These are phyloP conservation scores for Candida sanyaensis DNA, from an alignment of 1,139 yeast genomes.

Conservation along the genomic window DNA sequence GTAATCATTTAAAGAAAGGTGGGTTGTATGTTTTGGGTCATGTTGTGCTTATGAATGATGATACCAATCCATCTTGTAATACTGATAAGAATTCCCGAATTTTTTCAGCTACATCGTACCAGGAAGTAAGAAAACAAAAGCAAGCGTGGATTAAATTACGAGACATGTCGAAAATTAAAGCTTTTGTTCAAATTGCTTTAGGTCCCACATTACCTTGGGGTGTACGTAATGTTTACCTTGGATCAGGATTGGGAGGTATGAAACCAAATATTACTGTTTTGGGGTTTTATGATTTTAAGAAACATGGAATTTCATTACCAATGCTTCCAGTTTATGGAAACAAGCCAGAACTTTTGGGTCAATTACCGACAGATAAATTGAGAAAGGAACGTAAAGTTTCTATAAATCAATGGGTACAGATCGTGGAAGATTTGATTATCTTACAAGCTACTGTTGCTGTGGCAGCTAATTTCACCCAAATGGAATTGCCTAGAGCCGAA, in stretches of 20 bases:
- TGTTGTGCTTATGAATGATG: constrained; percentile 68
- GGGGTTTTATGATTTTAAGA: constrained; percentile 74
- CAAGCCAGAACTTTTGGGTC: constrained; percentile 17
- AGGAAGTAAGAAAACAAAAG: constrained; percentile 70
- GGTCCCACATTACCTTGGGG: constrained; percentile 95
- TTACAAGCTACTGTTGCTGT: constrained; percentile 92
- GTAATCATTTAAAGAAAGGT: constrained; percentile 93
- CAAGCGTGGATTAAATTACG: constrained; percentile 83
- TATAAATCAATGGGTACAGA: constrained; percentile 86
- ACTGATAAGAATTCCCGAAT: constrained; percentile 20
- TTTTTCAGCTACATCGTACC: constrained; percentile 41
- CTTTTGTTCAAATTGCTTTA: constrained; percentile 88
- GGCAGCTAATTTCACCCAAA: constrained; percentile 76
- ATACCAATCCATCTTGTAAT: constrained; percentile 19
- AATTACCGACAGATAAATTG: constrained; percentile 81
- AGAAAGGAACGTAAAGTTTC: constrained; percentile 69
- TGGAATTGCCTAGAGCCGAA: constrained; percentile 54
- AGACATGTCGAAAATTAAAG: constrained; percentile 77
- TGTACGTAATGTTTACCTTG: constrained; percentile 86
- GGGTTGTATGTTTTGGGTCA: constrained; percentile 92
- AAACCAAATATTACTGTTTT: constrained; percentile 90
- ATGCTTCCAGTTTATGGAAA: constrained; percentile 18
- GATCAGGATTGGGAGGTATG: constrained; percentile 97
- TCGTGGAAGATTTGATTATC: constrained; percentile 88
- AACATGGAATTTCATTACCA: constrained; percentile 40